Conservation (phyloP, 768 basidiomycete genomes). For the Trichaptum fuscoviolaceum region DNA sequence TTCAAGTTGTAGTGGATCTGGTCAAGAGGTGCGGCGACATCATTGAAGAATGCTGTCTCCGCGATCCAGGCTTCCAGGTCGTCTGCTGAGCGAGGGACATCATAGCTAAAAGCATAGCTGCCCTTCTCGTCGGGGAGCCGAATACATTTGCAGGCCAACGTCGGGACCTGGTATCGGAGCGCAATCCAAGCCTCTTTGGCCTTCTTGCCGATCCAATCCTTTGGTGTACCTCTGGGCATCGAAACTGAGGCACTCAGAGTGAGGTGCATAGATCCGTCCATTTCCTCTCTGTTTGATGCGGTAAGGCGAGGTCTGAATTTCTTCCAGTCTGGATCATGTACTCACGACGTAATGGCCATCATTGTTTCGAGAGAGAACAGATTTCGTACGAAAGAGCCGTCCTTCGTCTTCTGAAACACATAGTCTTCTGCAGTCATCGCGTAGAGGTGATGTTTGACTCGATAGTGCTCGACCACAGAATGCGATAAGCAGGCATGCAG, state of each 20-base stretch:
- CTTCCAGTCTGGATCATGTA: neutral
- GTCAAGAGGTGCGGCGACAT: neutral
- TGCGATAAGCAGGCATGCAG: too few relatives aligned
- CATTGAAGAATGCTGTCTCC: neutral
- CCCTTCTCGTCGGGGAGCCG: neutral
- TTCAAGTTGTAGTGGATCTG: neutral
- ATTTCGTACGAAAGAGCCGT: neutral
- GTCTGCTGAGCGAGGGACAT: neutral
- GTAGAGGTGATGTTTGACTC: too few relatives aligned
- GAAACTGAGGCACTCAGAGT: neutral
- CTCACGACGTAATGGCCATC: neutral
- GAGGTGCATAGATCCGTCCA: neutral
- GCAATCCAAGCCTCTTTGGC: neutral
- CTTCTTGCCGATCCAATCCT: neutral
- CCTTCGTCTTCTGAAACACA: neutral
- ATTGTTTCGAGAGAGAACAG: neutral
- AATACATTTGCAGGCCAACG: neutral
- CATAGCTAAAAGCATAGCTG: neutral
- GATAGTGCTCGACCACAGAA: too few relatives aligned
- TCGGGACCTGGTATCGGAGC: neutral
- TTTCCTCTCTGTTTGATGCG: neutral
- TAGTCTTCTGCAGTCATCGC: neutral
- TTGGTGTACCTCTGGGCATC: neutral
- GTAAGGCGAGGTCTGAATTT: neutral
- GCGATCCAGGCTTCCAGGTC: neutral